Evolutionary conservation across 495 filamentous ascomycete species (phyloP).

Genomic region (Aspergillus haitiensis): DNA sequence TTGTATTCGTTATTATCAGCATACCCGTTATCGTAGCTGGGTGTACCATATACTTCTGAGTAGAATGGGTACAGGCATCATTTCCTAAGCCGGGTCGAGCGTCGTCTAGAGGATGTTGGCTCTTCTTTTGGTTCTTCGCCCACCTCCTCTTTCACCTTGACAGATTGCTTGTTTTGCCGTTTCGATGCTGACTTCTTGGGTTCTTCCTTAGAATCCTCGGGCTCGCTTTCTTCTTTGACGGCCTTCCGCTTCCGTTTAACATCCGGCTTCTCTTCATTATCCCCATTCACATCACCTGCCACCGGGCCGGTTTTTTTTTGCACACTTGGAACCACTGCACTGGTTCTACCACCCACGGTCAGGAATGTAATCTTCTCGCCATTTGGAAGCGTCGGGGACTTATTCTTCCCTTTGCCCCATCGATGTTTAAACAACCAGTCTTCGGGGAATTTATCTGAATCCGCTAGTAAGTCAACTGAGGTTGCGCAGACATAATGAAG

Average conservation of each 20-base stretch:
- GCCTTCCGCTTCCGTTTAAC: slow-evolving; percentile 42
- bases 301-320: slow-evolving; percentile 76
- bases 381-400: slow-evolving; percentile 64
- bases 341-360: slow-evolving; percentile 86
- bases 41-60: slow-evolving; percentile 3
- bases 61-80: slow-evolving; percentile 8
- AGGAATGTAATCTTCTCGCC: slow-evolving; percentile 80
- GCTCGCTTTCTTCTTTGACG: slow-evolving; percentile 35
- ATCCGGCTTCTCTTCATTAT: slow-evolving; percentile 28
- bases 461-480: slow-evolving; percentile 76
- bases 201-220: slow-evolving; percentile 27
- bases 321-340: slow-evolving; percentile 76
- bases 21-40: background rate
- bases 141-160: slow-evolving; percentile 24
- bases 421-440: slow-evolving; percentile 91
- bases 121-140: slow-evolving; percentile 16
- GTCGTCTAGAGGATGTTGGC: slow-evolving; percentile 29
- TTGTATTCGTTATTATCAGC: no score
- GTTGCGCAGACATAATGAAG: slow-evolving; percentile 76
- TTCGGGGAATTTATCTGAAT: slow-evolving; percentile 79
- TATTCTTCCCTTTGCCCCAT: slow-evolving; percentile 84
- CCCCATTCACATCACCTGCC: slow-evolving; percentile 35
- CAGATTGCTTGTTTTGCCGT: slow-evolving; percentile 23
- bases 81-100: slow-evolving; percentile 41
- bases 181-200: slow-evolving; percentile 27